phyloP scores from a whole-genome alignment of 371 early-diverging fungal species.

The Mucor piriformis region DNA sequence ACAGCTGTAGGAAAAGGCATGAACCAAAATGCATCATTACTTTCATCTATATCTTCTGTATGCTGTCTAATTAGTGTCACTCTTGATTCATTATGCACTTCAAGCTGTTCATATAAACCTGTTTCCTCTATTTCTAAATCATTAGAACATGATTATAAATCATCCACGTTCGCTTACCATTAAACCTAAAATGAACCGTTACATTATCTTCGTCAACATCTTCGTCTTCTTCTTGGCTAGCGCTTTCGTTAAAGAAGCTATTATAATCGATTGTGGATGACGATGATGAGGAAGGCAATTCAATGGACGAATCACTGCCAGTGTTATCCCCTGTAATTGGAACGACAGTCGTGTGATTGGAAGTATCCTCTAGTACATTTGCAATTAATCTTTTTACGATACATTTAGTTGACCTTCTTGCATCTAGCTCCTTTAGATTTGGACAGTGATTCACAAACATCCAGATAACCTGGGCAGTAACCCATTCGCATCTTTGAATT shows the following conservation, averaged over 20 bases:
- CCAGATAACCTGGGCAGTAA: constrained; percentile 55
- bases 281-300: neutral
- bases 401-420: constrained; percentile 49
- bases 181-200: constrained; percentile 12
- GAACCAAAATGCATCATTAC: constrained; percentile 15
- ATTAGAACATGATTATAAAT: neutral
- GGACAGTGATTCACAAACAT: constrained; percentile 44
- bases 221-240: constrained; percentile 8
- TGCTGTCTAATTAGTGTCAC: neutral
- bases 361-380: constrained; percentile 17
- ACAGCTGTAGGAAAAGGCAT: constrained; percentile 5
- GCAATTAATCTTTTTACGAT: constrained; percentile 36
- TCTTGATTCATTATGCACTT: neutral
- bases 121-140: constrained; percentile 5
- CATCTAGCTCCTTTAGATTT: constrained; percentile 46
- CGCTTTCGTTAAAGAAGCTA: neutral
- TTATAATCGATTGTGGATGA: neutral
- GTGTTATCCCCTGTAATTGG: neutral
- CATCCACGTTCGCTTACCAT: constrained; percentile 6
- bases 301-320: neutral
- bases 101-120: constrained; percentile 13
- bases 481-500: constrained; percentile 63
- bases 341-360: neutral
- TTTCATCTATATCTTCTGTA: constrained; percentile 11
- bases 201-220: constrained; percentile 1